Evolutionary conservation across 2,329 filamentous ascomycete genomes (phyloP), one percentile per base, ranked within the genome.

Genomic region (Juglanconis sp.): DNA sequence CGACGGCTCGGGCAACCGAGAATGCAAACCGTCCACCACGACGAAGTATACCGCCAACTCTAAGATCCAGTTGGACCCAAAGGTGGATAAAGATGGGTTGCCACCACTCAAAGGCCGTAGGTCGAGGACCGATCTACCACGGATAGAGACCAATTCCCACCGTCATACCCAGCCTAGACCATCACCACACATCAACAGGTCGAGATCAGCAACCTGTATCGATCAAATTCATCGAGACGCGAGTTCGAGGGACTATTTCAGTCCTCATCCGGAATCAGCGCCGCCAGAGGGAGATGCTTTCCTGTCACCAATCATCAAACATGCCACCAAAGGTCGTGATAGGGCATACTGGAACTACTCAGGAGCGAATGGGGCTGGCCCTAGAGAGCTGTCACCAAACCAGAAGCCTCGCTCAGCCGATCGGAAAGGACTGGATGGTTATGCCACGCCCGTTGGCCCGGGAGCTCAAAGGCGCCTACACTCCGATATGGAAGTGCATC

Each of bases 241-340:
- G 3, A 48, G 46, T 70, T 3, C 47, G 7, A 67, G 71, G 1
- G 72, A 75, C 30, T 71, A 74, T 47, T 72, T 73, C 38, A 67
- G 69, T 7, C 64, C 71, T 32, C 65, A 64, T 15, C 54, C 63
- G 5, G 62, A 62, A 44, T 54, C 60, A 34, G 53, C 56, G 57
- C 54, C 71, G 64, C 64, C 66, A 47, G 68, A 72, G 36, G 70
- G 71, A 5, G 74, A 78, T 47, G 70, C 68, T 1, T 68, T 74
- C 32, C 64, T 79, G 5, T 77, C 78, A 1, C 79, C 80, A 3
- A 68, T 78, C 2, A 74, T 76, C 34, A 79, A 76, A 53, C 74
- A 75, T 38, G 70, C 74, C 1, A 69, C 73, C 10, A 72, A 71
- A 3, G 74, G 77, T 4, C 74, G 79, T 2, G 79, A 82, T 44